Evolutionary conservation across 306 rosid species (phyloP), one percentile per base, ranked within the genome.

Genomic region (Inga leiocalycina): DNA sequence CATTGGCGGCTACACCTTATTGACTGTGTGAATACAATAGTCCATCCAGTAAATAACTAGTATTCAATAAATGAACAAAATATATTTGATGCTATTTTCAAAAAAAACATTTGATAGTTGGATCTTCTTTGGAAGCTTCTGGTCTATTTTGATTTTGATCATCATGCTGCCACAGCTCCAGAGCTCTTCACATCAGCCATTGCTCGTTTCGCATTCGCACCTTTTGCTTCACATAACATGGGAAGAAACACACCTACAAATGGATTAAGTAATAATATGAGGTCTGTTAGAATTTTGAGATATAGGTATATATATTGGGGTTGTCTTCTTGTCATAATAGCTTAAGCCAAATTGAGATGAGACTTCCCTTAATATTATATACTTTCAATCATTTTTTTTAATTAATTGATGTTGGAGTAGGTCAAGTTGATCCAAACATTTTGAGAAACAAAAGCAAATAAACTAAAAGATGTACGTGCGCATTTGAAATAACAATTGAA

Each of bases 171-270:
- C 46, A 85, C 94, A 46, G 27, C 72, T 1, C 97, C 94, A 17
- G 95, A 93, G 89, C 97, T 92, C 22, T 65, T 85, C 2, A 95
- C 48, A 89, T 93, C 98, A 6, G 95, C 89, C 98, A 95, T 88
- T 81, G 73, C 87, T 69, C 94, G 41, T 9, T 97, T 87, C 15
- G 59, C 83, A 76, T 86, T 88, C 39, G 15, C 88, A 20, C 87
- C 88, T 81, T 85, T 75, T 81, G 88, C 92, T 78, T 91, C 95
- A 76, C 98, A 95, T 34, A 95, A 41, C 64, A 85, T 92, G 3
- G 98, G 98, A 84, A 95, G 98, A 88, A 90, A 93, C 69, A 95
- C 98, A 35, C 98, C 98, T 94, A 68, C 14, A 30, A 4, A 52
- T 49, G 54, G 54, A 49, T 49, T 13, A 12, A 49, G 12, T 45